Base-by-base conservation (phyloP, 306 rosid genomes). In the Acacia melanoxylon region DNA sequence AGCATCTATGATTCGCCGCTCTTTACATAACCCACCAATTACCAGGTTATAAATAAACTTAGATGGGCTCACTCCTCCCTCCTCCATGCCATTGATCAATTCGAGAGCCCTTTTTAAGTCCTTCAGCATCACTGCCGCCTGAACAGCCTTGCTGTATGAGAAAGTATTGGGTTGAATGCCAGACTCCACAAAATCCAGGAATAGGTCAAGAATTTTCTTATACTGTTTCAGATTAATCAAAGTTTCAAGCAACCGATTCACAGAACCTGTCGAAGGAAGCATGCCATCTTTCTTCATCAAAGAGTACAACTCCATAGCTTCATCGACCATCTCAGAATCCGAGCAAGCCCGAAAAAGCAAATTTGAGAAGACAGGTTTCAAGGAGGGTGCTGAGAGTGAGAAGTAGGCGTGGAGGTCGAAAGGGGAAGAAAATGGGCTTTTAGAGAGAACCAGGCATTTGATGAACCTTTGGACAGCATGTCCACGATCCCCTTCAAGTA, bases 401-500 rank as follows among this genome's bases (percentile, higher is more conserved):
- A 51, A 51, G n/a, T 17, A 16, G 20, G 19, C n/a, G 8, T 51
- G n/a, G 20, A 51, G 58, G n/a, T 51, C 58, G 8, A 51, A 51
- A 17, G 58, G 58, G n/a, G 58, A 51, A 51, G 58, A 51, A 51
- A 51, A 51, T 16, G 58, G 58, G 58, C n/a, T 51, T 51, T 51
- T 51, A 15, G 58, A 51, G 58, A 51, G 58, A 51, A 51, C 58
- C 58, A 51, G n/a, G 8, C 22, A 51, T 6, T 17, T 51, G n/a
- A 51, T 51, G 20, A 77, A 76, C 27, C 85, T 69, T 65, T 75
- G 68, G 0, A 92, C 94, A 14, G 86, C 49, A 41, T 83, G 83
- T 2, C 78, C 76, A 31, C 79, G 90, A 45, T 81, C 88, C 52
- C 86, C 82, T 66, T 80, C 83, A 31, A 90, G 86, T 78, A 94